Evolutionary conservation across 441 rosid species (phyloP), one percentile per base, ranked within the genome.

Genomic region (Syzygium syzygioides): DNA sequence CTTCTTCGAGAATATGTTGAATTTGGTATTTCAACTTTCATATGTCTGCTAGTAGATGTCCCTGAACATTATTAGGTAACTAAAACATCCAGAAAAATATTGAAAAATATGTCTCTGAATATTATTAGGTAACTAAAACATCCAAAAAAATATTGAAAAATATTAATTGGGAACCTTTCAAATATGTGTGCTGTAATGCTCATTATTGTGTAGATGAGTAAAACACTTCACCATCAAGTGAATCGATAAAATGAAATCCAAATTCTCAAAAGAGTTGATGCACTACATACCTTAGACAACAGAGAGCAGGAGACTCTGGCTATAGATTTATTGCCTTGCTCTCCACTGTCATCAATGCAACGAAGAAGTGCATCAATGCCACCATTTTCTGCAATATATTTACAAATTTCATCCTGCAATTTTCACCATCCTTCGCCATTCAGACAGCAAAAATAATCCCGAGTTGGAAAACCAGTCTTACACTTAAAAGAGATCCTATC

Each of bases 361-460:
- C 60, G 91, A 87, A 98, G 96, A 91, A 95, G 93, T 45, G 91
- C 94, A 90, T 96, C 96, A 66, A 98, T 95, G 87, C 99, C 99
- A 55, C 99, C 99, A 91, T 87, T 93, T 90, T 97, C 98, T 50
- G 99, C 98, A 80, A 98, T 95, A 87, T 95, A 94, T 92, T 94
- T 96, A 90, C 99, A 97, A 90, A 98, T 98, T 91, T 96, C 98
- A 90, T 98, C 99, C 99, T 98, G 95, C 87, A 87, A 76, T 71
- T 89, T 66, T 76, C 83, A 76, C 52, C 83, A 76, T 20, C 83
- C n/a, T 76, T 76, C 59, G 30, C 59, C 26, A 53, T 17, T 85
- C 45, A 85, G 86, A 52, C 25, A 85, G 86, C 37, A 37, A 9
- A 54, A 84, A 84, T 50, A 50, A 54, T 84, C 56, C 34, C 2